Conservation (phyloP, 768 basidiomycete genomes). For the Rhodotorula babjevae region DNA sequence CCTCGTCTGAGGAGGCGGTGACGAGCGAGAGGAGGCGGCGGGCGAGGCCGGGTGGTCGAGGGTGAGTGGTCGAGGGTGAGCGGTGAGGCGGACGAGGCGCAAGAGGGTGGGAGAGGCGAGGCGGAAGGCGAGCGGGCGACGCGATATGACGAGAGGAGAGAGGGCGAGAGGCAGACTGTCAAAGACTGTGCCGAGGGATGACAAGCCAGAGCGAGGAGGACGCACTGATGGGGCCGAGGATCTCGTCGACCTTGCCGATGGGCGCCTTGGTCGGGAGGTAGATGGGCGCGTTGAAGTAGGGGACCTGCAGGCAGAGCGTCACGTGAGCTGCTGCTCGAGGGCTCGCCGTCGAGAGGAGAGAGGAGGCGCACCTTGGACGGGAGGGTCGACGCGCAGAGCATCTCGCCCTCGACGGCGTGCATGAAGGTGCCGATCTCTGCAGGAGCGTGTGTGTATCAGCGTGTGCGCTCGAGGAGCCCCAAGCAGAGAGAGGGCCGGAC, state of each 20-base stretch:
- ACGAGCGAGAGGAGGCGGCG: not conserved
- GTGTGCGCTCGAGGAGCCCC: not conserved
- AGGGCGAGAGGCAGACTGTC: no score
- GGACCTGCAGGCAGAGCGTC: slow-evolving; percentile 50
- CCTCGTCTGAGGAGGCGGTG: slow-evolving; percentile 54
- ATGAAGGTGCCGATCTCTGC: slow-evolving; percentile 57
- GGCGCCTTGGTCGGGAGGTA: slow-evolving; percentile 93
- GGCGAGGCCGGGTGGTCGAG: not conserved
- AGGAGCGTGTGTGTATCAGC: not conserved
- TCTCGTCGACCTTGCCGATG: slow-evolving; percentile 97
- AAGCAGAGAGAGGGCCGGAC: slow-evolving; percentile 22
- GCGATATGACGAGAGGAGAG: no score
- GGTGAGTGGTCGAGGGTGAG: not conserved
- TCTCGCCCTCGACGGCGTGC: slow-evolving; percentile 95
- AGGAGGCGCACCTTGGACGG: slow-evolving; percentile 61
- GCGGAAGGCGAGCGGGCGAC: not conserved
- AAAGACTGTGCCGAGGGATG: no score
- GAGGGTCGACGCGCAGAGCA: slow-evolving; percentile 83
- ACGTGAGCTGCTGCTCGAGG: not conserved
- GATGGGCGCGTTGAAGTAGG: slow-evolving; percentile 98
- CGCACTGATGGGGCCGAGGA: slow-evolving; percentile 90
- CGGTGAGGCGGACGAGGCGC: no score
- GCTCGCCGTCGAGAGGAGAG: not conserved
- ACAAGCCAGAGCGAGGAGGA: not conserved
- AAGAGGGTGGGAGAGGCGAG: not conserved